phyloP scores from a whole-genome alignment of 2,329 filamentous ascomycete species.

The Didymellaceae sp. region DNA sequence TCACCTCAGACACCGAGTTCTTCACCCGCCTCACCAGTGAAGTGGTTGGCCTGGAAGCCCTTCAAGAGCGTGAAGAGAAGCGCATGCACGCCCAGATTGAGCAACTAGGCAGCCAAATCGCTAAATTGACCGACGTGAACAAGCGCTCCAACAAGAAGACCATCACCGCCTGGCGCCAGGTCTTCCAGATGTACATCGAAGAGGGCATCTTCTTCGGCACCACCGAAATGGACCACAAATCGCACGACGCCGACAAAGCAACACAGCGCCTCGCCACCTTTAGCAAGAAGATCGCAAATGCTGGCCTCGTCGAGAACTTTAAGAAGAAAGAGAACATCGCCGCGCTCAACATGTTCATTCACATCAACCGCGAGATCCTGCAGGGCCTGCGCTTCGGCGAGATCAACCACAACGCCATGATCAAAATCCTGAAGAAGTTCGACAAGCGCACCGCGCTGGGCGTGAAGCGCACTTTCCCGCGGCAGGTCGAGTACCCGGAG shows the following conservation, averaged over 20 bases:
- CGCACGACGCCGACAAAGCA: constrained; percentile 69
- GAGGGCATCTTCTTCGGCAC: constrained; percentile 83
- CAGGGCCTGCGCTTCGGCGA: constrained; percentile 83
- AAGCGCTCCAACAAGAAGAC: constrained; percentile 68
- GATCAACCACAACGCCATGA: constrained; percentile 77
- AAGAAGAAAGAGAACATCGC: constrained; percentile 69
- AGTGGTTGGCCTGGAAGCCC: constrained; percentile 69
- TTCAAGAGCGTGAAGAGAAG: constrained; percentile 71
- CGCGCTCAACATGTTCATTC: constrained; percentile 72
- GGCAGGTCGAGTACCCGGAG: constrained; percentile 62
- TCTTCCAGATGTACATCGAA: constrained; percentile 83
- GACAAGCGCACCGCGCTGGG: constrained; percentile 82
- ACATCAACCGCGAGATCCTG: constrained; percentile 77
- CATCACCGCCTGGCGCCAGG: constrained; percentile 76
- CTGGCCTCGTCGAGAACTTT: constrained; percentile 65
- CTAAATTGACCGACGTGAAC: constrained; percentile 68
- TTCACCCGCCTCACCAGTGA: constrained; percentile 78
- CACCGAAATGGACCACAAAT: constrained; percentile 72
- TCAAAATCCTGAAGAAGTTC: constrained; percentile 90
- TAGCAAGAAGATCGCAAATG: constrained; percentile 68
- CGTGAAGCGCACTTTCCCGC: constrained; percentile 68
- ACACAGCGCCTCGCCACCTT: constrained; percentile 74
- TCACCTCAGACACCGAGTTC: constrained; percentile 80
- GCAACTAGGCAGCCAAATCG: constrained; percentile 69
- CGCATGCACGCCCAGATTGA: constrained; percentile 69